These are phyloP conservation scores for Pigoraptor vietnamica DNA, from an alignment of 78 protist genomes.

Conservation along the genomic window DNA sequence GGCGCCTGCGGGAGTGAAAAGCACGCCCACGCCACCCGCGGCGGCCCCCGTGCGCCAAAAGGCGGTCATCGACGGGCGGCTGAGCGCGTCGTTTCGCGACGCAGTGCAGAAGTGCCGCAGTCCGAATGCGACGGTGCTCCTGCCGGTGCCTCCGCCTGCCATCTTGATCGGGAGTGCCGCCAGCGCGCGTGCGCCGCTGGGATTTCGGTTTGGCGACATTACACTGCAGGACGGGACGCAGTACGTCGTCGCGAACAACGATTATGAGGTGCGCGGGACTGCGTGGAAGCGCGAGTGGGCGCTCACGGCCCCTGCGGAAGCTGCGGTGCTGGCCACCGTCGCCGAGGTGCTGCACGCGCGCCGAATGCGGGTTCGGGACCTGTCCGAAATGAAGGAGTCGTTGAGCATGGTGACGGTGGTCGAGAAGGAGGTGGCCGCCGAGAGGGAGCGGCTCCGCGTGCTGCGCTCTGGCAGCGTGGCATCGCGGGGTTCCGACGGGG, in stretches of 20 bases:
- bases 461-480: not conserved
- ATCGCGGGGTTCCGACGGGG: not conserved
- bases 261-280: not conserved
- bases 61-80: not conserved
- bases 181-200: not conserved
- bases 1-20: not conserved
- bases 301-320: not conserved
- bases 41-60: not conserved
- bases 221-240: not conserved
- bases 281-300: not conserved
- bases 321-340: not conserved
- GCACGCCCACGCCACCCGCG: not conserved
- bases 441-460: not conserved
- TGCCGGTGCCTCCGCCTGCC: not conserved
- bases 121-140: not conserved
- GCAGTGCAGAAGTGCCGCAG: not conserved
- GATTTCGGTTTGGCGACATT: not conserved
- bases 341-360: not conserved
- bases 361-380: not conserved
- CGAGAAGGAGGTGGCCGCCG: not conserved
- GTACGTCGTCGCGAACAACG: not conserved
- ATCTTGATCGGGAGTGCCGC: too few species aligned
- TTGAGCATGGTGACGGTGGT: not conserved
- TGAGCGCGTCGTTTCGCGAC: too few species aligned
- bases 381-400: not conserved